Conservation (phyloP, 140 eudicot genomes). For the Senecio squalidus region DNA sequence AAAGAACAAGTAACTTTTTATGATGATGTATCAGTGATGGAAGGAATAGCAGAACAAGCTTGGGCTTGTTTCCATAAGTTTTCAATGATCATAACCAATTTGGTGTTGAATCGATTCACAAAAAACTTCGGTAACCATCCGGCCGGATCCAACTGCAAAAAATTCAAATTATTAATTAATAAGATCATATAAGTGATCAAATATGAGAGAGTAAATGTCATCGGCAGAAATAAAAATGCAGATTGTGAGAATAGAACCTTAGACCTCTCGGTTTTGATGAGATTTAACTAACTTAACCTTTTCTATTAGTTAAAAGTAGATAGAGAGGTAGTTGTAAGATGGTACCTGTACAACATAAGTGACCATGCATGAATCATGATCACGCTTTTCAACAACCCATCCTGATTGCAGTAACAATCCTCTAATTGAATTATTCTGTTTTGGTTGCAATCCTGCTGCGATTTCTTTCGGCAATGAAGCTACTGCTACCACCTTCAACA, state of each 20-base stretch:
- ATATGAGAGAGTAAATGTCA: background rate
- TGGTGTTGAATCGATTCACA: constrained; percentile 93
- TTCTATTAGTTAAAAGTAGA: background rate
- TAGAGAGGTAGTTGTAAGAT: background rate
- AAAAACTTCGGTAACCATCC: constrained; percentile 99
- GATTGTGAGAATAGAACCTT: too few relatives aligned
- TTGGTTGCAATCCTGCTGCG: constrained; percentile 91
- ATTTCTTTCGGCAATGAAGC: constrained; percentile 96
- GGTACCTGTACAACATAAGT: constrained; percentile 94
- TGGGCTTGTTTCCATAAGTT: constrained; percentile 82
- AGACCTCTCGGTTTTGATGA: too few relatives aligned
- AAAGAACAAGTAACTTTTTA: background rate
- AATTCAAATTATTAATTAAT: background rate
- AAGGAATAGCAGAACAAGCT: constrained; percentile 48
- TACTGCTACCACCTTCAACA: constrained; percentile 83
- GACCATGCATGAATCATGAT: constrained; percentile 83
- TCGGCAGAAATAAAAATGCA: too few relatives aligned
- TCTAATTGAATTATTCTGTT: constrained; percentile 75
- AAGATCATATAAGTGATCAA: background rate
- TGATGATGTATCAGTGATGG: constrained; percentile 27
- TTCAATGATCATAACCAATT: constrained; percentile 93
- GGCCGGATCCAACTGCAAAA: constrained; percentile 91
- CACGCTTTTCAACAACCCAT: constrained; percentile 96
- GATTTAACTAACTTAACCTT: too few relatives aligned
- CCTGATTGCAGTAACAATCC: constrained; percentile 87